A percentile compares a stretch with the other conserved stretches of the same genome.
These are phyloP conservation scores for Pseudogymnoascus sp. DNA, from an alignment of 2,329 filamentous ascomycete genomes.

Conservation along the genomic window DNA sequence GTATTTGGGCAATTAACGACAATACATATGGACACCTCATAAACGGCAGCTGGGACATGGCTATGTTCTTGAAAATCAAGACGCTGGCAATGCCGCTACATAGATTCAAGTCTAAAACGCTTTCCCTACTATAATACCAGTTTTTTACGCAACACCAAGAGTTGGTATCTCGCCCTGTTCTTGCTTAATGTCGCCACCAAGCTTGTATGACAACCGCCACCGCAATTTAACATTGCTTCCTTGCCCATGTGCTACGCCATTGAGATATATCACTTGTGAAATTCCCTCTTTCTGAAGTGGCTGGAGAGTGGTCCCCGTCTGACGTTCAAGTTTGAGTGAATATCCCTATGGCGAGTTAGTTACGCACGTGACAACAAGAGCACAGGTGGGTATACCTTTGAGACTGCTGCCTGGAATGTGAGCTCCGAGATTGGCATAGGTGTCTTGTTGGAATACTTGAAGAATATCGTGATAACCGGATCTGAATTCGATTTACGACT, in stretches of 20 bases:
- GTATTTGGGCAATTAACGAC: background rate
- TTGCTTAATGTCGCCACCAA: conserved; percentile 59
- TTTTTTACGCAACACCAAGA: conserved; percentile 59
- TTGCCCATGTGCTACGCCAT: conserved; percentile 61
- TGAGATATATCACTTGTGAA: conserved; percentile 71
- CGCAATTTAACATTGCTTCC: conserved; percentile 80
- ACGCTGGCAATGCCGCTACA: conserved; percentile 6
- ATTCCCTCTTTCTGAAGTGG: conserved; percentile 67
- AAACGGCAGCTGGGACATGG: background rate
- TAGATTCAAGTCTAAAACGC: conserved; percentile 8
- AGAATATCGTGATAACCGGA: conserved; percentile 58
- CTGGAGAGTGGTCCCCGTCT: conserved; percentile 69
- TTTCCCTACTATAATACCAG: background rate
- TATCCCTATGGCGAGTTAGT: conserved; percentile 53
- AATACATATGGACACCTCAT: background rate
- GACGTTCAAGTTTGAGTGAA: conserved; percentile 73
- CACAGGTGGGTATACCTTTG: conserved; percentile 57
- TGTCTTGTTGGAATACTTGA: conserved; percentile 79
- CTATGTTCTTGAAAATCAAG: background rate
- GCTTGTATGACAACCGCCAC: conserved; percentile 77
- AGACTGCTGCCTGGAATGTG: conserved; percentile 87
- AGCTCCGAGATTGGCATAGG: conserved; percentile 66
- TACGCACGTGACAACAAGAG: conserved; percentile 4
- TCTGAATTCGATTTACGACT: conserved; percentile 41
- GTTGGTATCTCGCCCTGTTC: conserved; percentile 82